phyloP scores from a whole-genome alignment of 495 filamentous ascomycete species.

The Hypoxylon fragiforme region DNA sequence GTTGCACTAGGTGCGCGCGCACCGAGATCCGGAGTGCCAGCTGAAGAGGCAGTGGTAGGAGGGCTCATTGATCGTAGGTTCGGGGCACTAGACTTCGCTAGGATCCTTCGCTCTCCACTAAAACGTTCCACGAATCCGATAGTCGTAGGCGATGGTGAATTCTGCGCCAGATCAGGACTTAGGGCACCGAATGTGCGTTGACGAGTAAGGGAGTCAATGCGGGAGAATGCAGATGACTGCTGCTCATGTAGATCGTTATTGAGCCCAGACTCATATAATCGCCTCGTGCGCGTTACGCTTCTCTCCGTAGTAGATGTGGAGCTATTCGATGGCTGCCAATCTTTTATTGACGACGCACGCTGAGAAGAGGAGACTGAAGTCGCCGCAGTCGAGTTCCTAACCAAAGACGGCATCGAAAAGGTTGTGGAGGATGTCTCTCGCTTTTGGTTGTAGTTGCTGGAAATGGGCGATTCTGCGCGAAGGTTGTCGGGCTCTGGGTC shows the following conservation, averaged over 20 bases:
- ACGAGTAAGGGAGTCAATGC: conserved; percentile 73
- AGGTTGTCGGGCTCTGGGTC: conserved; percentile 46
- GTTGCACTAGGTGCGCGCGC: conserved; percentile 35
- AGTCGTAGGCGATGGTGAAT: conserved; percentile 39
- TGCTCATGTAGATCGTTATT: conserved; percentile 81
- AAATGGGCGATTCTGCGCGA: conserved; percentile 62
- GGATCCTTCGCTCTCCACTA: conserved; percentile 40
- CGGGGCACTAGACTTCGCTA: conserved; percentile 52
- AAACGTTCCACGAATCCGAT: conserved; percentile 40
- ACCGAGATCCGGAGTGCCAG: conserved; percentile 35
- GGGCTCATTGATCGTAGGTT: conserved; percentile 51
- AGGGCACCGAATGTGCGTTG: conserved; percentile 56
- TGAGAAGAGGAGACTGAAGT: conserved; percentile 84
- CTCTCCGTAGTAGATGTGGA: conserved; percentile 49
- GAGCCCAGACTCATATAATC: conserved; percentile 84
- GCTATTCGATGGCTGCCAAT: conserved; percentile 46
- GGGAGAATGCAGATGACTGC: conserved; percentile 72
- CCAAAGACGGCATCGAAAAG: conserved; percentile 69
- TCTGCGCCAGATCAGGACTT: conserved; percentile 49
- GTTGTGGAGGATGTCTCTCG: conserved; percentile 87
- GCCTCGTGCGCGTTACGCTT: conserved; percentile 64
- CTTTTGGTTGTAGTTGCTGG: conserved; percentile 67
- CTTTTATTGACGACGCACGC: conserved; percentile 53
- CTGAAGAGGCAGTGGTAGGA: conserved; percentile 36
- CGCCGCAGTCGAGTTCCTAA: conserved; percentile 82